A percentile compares a stretch with the other conserved stretches of the same genome.
Conservation (phyloP, 2,329 filamentous ascomycete species). For the Dactylellina drechsleri region DNA sequence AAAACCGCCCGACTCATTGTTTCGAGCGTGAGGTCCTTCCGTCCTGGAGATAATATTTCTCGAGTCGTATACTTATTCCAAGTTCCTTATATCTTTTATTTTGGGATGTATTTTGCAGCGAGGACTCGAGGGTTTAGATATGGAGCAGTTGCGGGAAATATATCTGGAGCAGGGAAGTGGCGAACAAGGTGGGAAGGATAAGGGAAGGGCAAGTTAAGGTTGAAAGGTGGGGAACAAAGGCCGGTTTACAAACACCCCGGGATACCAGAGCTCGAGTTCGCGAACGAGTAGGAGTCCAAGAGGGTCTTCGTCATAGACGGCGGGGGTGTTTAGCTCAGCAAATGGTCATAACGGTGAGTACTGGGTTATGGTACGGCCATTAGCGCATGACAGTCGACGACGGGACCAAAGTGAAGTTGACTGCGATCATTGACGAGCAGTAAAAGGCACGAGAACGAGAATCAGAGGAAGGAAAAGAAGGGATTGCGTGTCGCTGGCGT, state of each 20-base stretch:
- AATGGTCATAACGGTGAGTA: neutral
- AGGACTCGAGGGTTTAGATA: too few species aligned
- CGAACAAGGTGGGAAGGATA: conserved; percentile 1
- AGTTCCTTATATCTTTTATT: too few species aligned
- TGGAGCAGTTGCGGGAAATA: too few species aligned
- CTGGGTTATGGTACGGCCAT: conserved; percentile 22
- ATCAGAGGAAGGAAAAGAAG: too few species aligned
- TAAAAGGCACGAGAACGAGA: too few species aligned
- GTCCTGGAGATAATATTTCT: too few species aligned
- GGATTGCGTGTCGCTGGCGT: too few species aligned
- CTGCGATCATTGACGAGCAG: conserved; percentile 8
- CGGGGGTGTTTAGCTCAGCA: conserved; percentile 7
- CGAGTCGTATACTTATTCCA: too few species aligned
- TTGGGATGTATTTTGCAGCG: too few species aligned
- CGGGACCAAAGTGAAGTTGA: conserved; percentile 7
- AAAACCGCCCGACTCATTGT: conserved; percentile 52
- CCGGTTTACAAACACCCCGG: conserved; percentile 1
- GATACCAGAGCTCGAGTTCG: neutral
- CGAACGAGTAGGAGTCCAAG: neutral
- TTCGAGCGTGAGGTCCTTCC: too few species aligned
- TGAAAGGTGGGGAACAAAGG: conserved; percentile 34
- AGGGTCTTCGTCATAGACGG: neutral
- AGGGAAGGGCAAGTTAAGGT: neutral
- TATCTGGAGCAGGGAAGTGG: too few species aligned
- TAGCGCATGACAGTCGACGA: conserved; percentile 40